Evolutionary conservation across 2,329 filamentous ascomycete genomes (phyloP), one percentile per base, ranked within the genome.

Genomic region (Dactylellina haptotyla): DNA sequence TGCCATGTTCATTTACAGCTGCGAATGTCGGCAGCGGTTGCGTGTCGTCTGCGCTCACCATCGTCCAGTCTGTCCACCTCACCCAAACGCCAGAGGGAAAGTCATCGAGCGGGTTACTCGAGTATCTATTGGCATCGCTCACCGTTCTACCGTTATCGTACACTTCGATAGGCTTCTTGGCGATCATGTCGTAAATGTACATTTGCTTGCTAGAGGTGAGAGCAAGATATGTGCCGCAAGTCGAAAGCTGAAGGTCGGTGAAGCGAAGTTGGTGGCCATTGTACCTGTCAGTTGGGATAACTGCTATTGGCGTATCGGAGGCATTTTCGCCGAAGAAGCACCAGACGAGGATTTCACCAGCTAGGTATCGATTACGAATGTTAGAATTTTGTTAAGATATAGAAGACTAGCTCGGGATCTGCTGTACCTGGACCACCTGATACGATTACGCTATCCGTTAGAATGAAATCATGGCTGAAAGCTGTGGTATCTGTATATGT

Each of bases 181-280:
- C 56, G 5, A 79, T 75, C 77, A 79, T 78, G 48, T 79, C 78
- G 62, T 78, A 77, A 45, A 79, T 65, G 65, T 77, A 78, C n/a
- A 79, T 61, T 39, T 77, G 75, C 28, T 79, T 77, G 66, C 76
- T 78, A 32, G 76, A 77, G n/a, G 77, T 77, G 5, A 77, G 75
- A 20, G 75, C 77, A 1, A 79, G 74, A 43, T 76, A 78, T 10
- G 77, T 71, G 16, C 77, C 77, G 32, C 75, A 75, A n/a, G 53
- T 70, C 8, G 76, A 77, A 28, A 78, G 53, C 8, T 58, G 48
- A 18, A 75, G 70, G 43, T 69, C 70, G 1, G 63, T 69, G 63
- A 69, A 75, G 18, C 61, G 58, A 2, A 61, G 43, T 43, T 67
- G 70, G 50, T 59, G 61, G 45, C 57, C 59, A 20, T 72, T 70